A percentile compares a stretch with the other conserved stretches of the same genome.
Evolutionary conservation across 208 protist genomes (phyloP).

Genomic region (Borovskyia barvae): DNA sequence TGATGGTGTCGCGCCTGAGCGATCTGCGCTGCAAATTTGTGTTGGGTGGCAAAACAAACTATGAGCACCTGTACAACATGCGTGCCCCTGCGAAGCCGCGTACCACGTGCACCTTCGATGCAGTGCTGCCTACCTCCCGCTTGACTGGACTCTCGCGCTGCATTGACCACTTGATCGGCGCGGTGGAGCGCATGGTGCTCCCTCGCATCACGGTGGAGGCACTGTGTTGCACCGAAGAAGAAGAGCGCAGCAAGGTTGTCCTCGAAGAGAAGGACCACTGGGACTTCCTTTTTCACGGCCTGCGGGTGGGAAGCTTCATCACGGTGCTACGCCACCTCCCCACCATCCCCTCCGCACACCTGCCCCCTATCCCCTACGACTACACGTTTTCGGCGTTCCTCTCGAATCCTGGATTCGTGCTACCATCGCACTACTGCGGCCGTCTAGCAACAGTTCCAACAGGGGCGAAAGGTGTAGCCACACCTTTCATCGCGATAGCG

Average conservation of each 20-base stretch:
- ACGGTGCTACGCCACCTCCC: slow-evolving; percentile 41
- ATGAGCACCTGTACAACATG: slow-evolving; percentile 83
- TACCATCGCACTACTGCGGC: slow-evolving; percentile 75
- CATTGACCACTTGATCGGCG: slow-evolving; percentile 65
- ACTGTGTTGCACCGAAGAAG: slow-evolving; percentile 56
- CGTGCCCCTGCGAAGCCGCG: slow-evolving; percentile 55
- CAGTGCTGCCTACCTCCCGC: slow-evolving; percentile 28
- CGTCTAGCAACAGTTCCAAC: slow-evolving; percentile 75
- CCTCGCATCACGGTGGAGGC: slow-evolving; percentile 77
- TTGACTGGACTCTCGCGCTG: slow-evolving; percentile 59
- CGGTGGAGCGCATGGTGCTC: slow-evolving; percentile 47
- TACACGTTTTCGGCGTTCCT: slow-evolving; percentile 73
- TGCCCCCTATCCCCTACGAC: slow-evolving; percentile 44
- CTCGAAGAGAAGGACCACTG: slow-evolving; percentile 79
- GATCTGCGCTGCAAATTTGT: slow-evolving; percentile 77
- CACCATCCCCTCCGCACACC: slow-evolving; percentile 17
- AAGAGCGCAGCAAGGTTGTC: slow-evolving; percentile 55
- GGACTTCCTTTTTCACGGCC: slow-evolving; percentile 78
- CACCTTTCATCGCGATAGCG: slow-evolving; percentile 87
- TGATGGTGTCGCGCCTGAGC: slow-evolving; percentile 67
- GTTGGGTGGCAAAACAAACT: slow-evolving; percentile 59
- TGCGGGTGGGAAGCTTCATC: slow-evolving; percentile 63
- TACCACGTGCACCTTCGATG: slow-evolving; percentile 62
- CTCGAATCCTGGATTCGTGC: slow-evolving; percentile 69
- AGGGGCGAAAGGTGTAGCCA: slow-evolving; percentile 46